Percentiles rank a stretch among this genome's conserved stretches.
phyloP scores from a whole-genome alignment of 2,329 filamentous ascomycete genomes.

The Nigrospora osmanthi region DNA sequence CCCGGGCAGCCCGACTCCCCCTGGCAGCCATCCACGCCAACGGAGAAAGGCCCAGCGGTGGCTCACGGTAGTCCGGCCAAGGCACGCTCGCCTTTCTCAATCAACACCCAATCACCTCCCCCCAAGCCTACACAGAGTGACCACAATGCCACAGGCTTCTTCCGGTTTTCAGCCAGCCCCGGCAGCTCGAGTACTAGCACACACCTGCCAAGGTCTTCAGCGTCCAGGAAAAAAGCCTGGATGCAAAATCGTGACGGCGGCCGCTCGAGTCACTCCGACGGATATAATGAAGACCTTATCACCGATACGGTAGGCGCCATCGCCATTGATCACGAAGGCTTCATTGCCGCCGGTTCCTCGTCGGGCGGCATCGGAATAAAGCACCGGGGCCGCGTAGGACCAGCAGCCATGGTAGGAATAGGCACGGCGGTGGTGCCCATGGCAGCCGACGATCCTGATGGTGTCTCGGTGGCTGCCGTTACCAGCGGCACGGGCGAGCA shows the following conservation, averaged over 20 bases:
- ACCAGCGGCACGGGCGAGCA: slow-evolving; percentile 96
- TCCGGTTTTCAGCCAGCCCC: too few relatives aligned
- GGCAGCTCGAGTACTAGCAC: too few relatives aligned
- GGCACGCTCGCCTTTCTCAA: slow-evolving; percentile 1
- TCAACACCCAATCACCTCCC: slow-evolving; percentile 2
- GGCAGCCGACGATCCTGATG: slow-evolving; percentile 61
- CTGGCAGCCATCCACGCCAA: slow-evolving; percentile 11
- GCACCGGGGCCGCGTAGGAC: slow-evolving; percentile 82
- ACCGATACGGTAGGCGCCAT: slow-evolving; percentile 96
- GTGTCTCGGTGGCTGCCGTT: slow-evolving; percentile 69
- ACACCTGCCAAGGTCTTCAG: too few relatives aligned
- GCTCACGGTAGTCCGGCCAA: slow-evolving; percentile 1
- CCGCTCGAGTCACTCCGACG: slow-evolving; percentile 1
- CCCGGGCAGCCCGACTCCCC: slow-evolving; percentile 48
- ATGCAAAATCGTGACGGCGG: slow-evolving; percentile 9
- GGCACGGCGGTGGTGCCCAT: slow-evolving; percentile 83
- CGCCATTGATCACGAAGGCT: slow-evolving; percentile 76
- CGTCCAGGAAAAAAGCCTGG: too few relatives aligned
- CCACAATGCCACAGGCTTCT: too few relatives aligned
- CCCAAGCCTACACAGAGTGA: too few relatives aligned
- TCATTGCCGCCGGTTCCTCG: slow-evolving; percentile 89
- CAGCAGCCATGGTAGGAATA: slow-evolving; percentile 85
- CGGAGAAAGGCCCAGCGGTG: slow-evolving; percentile 4
- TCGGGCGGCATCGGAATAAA: slow-evolving; percentile 99
- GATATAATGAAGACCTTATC: slow-evolving; percentile 50